Percentiles rank a stretch among this genome's conserved stretches.
Conservation (phyloP, 2,329 filamentous ascomycete genomes). For the Zymoseptoria tritici region DNA sequence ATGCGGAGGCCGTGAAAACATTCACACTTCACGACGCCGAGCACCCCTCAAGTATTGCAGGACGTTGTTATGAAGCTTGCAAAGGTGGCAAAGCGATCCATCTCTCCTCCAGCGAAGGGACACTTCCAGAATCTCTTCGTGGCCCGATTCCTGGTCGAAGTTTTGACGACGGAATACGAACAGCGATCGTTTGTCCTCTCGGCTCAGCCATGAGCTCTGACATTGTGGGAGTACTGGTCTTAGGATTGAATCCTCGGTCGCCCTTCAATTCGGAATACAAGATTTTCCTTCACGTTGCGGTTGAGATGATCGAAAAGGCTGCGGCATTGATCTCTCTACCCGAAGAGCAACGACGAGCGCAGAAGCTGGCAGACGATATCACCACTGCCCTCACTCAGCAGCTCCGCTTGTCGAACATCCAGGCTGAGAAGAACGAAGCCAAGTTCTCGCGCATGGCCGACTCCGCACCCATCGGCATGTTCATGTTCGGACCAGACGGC, state of each 20-base stretch:
- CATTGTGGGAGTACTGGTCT: slow-evolving; percentile 33
- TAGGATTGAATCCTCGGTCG: slow-evolving; percentile 34
- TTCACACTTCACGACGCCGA: slow-evolving; percentile 8
- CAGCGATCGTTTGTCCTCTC: slow-evolving; percentile 32
- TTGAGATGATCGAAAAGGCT: slow-evolving; percentile 33
- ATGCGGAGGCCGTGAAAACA: slow-evolving; percentile 20
- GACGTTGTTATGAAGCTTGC: slow-evolving; percentile 28
- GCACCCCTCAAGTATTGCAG: slow-evolving; percentile 1
- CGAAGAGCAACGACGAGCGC: slow-evolving; percentile 27
- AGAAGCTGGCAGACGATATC: slow-evolving; percentile 30
- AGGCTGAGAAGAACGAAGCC: slow-evolving; percentile 30
- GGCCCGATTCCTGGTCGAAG: slow-evolving; percentile 28
- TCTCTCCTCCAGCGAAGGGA: slow-evolving; percentile 26
- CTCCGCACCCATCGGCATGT: slow-evolving; percentile 36
- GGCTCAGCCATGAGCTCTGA: slow-evolving; percentile 29
- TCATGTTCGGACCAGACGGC: slow-evolving; percentile 27
- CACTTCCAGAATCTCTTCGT: slow-evolving; percentile 23
- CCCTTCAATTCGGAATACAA: slow-evolving; percentile 35
- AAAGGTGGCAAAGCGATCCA: slow-evolving; percentile 24
- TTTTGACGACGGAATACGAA: slow-evolving; percentile 31
- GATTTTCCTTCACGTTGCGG: slow-evolving; percentile 31
- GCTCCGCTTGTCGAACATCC: slow-evolving; percentile 24
- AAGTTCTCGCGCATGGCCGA: slow-evolving; percentile 36
- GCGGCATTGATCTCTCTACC: slow-evolving; percentile 35
- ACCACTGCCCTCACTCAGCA: slow-evolving; percentile 33